Conservation (phyloP, 129 eudicot genomes). For the Centella asiatica region DNA sequence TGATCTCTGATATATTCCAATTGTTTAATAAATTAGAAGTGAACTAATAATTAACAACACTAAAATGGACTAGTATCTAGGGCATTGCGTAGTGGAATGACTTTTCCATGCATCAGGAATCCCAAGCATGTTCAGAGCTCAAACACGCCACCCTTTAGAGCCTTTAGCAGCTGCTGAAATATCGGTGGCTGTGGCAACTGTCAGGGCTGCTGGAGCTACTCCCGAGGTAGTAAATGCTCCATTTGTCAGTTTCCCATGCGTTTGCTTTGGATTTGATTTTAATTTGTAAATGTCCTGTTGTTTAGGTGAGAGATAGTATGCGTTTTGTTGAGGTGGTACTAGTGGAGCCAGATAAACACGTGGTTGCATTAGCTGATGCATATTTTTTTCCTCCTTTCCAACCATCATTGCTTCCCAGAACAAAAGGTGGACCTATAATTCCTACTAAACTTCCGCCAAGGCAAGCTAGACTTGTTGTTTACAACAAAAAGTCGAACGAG, state of each 20-base stretch:
- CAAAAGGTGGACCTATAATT: slow-evolving; percentile 55
- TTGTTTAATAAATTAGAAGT: background rate
- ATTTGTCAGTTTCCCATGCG: background rate
- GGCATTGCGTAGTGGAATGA: slow-evolving; percentile 10
- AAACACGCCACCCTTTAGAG: slow-evolving; percentile 55
- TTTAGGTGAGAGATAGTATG: slow-evolving; percentile 61
- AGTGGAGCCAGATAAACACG: slow-evolving; percentile 47
- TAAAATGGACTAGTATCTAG: background rate
- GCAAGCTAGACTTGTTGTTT: slow-evolving; percentile 54
- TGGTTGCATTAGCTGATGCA: slow-evolving; percentile 55
- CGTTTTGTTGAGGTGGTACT: slow-evolving; percentile 52
- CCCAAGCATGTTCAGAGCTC: slow-evolving; percentile 45
- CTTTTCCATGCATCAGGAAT: slow-evolving; percentile 28
- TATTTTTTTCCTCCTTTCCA: slow-evolving; percentile 60
- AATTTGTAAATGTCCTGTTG: background rate
- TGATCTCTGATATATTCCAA: background rate
- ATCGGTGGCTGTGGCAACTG: slow-evolving; percentile 57
- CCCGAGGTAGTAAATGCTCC: slow-evolving; percentile 34
- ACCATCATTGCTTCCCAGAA: slow-evolving; percentile 51
- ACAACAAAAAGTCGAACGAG: slow-evolving; percentile 51
- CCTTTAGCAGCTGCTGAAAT: slow-evolving; percentile 63
- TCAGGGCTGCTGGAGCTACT: slow-evolving; percentile 59
- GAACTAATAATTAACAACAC: no score
- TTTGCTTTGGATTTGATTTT: background rate
- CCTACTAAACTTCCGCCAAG: slow-evolving; percentile 60